Evolutionary conservation across 192 early-diverging fungal species (phyloP).

Genomic region (Entomortierella lignicola): DNA sequence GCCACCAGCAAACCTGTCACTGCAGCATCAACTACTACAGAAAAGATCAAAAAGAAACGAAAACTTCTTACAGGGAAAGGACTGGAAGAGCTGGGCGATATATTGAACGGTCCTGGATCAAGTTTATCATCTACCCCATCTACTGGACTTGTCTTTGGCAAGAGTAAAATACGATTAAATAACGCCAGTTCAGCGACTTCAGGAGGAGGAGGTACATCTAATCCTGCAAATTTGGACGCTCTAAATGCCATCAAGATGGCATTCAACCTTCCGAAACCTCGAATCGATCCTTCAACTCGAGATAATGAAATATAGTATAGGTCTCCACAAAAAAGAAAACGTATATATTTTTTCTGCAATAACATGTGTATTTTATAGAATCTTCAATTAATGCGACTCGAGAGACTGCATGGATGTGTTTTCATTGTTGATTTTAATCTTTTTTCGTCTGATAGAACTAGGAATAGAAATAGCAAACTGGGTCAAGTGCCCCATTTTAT

Average conservation of each 20-base stretch:
- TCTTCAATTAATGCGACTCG: no score
- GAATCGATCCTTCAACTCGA: conserved; percentile 3
- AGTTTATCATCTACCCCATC: conserved; percentile 18
- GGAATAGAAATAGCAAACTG: no score
- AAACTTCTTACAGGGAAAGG: conserved; percentile 44
- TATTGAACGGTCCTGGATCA: conserved; percentile 39
- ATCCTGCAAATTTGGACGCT: conserved; percentile 24
- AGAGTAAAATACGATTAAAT: conserved; percentile 1
- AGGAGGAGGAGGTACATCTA: conserved; percentile 1
- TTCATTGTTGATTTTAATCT: no score
- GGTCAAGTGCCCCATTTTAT: no score
- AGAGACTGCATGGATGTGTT: no score
- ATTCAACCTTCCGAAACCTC: conserved; percentile 31
- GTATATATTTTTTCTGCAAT: no score
- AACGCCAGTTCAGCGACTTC: background rate
- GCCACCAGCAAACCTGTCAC: background rate
- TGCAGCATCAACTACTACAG: background rate
- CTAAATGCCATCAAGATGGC: conserved; percentile 48
- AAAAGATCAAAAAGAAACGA: conserved; percentile 48
- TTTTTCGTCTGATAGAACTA: no score
- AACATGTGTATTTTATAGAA: background rate
- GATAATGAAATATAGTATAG: conserved; percentile 3
- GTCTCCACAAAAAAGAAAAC: background rate
- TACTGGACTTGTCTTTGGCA: conserved; percentile 2
- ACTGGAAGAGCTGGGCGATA: conserved; percentile 39